Conservation (phyloP, 441 rosid species). For the Euphorbia celastroides region DNA sequence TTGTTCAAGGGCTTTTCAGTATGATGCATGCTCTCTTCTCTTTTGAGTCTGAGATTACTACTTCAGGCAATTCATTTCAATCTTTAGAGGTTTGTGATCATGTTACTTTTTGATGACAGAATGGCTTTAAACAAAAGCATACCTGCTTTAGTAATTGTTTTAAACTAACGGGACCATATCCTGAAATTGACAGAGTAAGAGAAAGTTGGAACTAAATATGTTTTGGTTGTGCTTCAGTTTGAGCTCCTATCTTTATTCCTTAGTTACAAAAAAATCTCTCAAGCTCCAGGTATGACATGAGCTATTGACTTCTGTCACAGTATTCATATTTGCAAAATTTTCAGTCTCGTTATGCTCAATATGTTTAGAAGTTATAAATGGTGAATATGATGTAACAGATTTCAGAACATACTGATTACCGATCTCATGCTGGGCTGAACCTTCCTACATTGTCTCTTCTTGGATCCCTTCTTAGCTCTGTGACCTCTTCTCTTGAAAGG, state of each 20-base stretch:
- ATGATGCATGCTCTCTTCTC: constrained; percentile 73
- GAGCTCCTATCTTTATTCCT: constrained; percentile 74
- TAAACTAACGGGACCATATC: constrained; percentile 14
- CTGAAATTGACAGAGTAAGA: constrained; percentile 41
- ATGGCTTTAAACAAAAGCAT: not conserved
- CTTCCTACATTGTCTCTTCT: constrained; percentile 66
- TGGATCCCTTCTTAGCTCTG: constrained; percentile 62
- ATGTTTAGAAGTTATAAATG: not conserved
- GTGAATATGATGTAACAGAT: constrained; percentile 38
- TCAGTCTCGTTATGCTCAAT: not conserved
- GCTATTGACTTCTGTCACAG: constrained; percentile 6
- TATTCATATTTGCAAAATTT: not conserved
- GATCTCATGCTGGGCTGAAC: constrained; percentile 40
- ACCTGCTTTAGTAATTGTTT: constrained; percentile 9
- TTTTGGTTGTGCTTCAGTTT: constrained; percentile 70
- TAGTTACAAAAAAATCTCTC: constrained; percentile 69
- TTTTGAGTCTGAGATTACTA: constrained; percentile 28
- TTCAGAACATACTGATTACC: constrained; percentile 41
- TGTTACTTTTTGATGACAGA: constrained; percentile 9
- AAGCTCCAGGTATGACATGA: constrained; percentile 62
- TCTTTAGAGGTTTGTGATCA: constrained; percentile 45
- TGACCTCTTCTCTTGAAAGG: constrained; percentile 67
- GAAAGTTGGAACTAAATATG: constrained; percentile 50
- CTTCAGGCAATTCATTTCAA: constrained; percentile 29
- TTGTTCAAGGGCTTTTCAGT: constrained; percentile 84